Evolutionary conservation across 2,329 filamentous ascomycete genomes (phyloP).

Genomic region (Zarea fungicola): DNA sequence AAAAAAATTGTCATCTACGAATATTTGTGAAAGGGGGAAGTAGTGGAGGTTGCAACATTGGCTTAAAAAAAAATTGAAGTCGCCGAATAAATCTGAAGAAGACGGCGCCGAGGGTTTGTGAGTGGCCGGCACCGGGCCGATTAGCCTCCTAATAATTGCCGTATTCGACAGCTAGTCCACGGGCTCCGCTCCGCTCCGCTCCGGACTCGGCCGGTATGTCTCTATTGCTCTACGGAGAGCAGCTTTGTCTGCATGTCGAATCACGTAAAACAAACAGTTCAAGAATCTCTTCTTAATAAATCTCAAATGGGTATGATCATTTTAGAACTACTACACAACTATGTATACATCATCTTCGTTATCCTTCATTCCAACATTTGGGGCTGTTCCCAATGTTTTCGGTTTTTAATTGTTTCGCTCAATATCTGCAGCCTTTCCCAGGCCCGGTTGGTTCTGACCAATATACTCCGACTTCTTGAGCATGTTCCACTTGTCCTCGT

Average conservation of each 20-base stretch:
- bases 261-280: too few species aligned
- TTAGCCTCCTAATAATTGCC: too few species aligned
- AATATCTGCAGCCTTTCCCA: slow-evolving; percentile 19
- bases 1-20: too few species aligned
- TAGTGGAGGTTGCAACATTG: neutral
- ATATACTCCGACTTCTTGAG: slow-evolving; percentile 40
- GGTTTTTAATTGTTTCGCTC: slow-evolving; percentile 5
- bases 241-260: neutral
- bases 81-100: neutral
- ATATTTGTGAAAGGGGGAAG: too few species aligned
- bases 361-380: neutral
- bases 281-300: neutral
- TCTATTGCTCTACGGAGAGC: neutral
- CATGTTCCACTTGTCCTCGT: slow-evolving; percentile 67
- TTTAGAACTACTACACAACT: neutral
- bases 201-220: neutral
- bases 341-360: slow-evolving; percentile 8
- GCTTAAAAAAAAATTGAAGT: neutral
- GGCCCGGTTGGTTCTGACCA: slow-evolving; percentile 34
- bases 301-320: slow-evolving; percentile 12
- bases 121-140: neutral
- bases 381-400: neutral
- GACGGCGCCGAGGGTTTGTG: neutral
- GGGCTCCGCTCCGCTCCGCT: neutral
- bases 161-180: too few species aligned